Percentiles rank a stretch among this genome's conserved stretches.
Evolutionary conservation across 148 eudicot species (phyloP).

Genomic region (Oxyria digyna): DNA sequence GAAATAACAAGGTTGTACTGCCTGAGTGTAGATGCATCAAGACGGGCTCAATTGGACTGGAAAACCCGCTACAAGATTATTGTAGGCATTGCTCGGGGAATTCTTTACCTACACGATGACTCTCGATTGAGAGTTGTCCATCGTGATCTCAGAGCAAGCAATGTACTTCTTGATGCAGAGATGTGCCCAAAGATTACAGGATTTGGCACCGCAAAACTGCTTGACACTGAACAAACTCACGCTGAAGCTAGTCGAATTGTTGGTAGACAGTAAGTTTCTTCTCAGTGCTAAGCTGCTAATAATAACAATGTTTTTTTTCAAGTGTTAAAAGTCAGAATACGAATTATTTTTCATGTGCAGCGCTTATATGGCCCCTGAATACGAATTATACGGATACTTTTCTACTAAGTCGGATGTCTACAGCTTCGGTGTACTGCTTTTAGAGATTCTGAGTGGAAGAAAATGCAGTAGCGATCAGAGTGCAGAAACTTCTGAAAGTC

Average conservation of each 20-base stretch:
- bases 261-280: slow-evolving; percentile 29
- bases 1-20: background rate
- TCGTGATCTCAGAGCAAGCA: slow-evolving; percentile 40
- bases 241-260: slow-evolving; percentile 5
- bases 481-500: background rate
- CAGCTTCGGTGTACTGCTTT: slow-evolving; percentile 7
- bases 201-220: slow-evolving; percentile 7
- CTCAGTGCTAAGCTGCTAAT: background rate
- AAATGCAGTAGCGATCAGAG: background rate
- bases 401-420: slow-evolving; percentile 8
- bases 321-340: background rate
- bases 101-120: slow-evolving; percentile 30
- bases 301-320: too few relatives aligned
- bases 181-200: slow-evolving; percentile 31
- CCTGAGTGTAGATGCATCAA: background rate
- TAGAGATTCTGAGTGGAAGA: slow-evolving; percentile 2
- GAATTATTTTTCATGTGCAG: background rate
- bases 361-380: slow-evolving; percentile 8
- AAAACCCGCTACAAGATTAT: slow-evolving; percentile 24
- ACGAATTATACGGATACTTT: slow-evolving; percentile 1
- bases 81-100: slow-evolving; percentile 10
- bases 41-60: slow-evolving; percentile 10
- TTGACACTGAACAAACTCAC: slow-evolving; percentile 6
- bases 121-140: slow-evolving; percentile 42
- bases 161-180: slow-evolving; percentile 24